Percentiles rank a stretch among this genome's conserved stretches.
phyloP scores from a whole-genome alignment of 805 yeast species.

The Schizosaccharomyces lindneri region DNA sequence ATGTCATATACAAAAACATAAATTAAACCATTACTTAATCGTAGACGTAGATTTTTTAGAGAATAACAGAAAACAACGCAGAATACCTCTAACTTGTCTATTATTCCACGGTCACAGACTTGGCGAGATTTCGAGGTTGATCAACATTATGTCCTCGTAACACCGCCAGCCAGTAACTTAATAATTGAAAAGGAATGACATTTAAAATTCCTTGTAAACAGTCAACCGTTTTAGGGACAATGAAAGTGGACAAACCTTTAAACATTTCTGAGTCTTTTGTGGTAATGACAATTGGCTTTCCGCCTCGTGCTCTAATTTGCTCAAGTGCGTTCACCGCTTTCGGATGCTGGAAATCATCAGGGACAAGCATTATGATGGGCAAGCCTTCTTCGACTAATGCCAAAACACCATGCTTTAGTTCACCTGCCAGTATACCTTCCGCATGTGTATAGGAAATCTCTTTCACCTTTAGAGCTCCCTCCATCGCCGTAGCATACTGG shows the following conservation, averaged over 20 bases:
- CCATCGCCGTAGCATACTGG: slow-evolving; percentile 90
- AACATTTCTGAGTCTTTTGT: slow-evolving; percentile 44
- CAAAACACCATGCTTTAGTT: slow-evolving; percentile 90
- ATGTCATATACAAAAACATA: too few relatives aligned
- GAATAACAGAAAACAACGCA: too few relatives aligned
- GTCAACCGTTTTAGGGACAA: slow-evolving; percentile 88
- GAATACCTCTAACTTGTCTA: background rate
- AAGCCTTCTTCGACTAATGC: slow-evolving; percentile 84
- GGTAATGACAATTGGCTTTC: slow-evolving; percentile 82
- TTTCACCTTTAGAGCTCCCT: slow-evolving; percentile 93
- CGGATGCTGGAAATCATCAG: slow-evolving; percentile 87
- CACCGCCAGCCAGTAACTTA: slow-evolving; percentile 91
- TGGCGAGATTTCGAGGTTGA: slow-evolving; percentile 95
- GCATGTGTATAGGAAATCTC: slow-evolving; percentile 97
- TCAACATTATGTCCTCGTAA: slow-evolving; percentile 90
- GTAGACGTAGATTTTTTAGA: too few relatives aligned
- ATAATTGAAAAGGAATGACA: slow-evolving; percentile 81
- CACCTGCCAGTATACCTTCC: slow-evolving; percentile 98
- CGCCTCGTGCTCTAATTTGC: slow-evolving; percentile 92
- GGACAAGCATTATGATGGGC: slow-evolving; percentile 89
- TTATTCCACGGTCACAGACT: slow-evolving; percentile 46
- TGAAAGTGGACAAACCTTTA: slow-evolving; percentile 27
- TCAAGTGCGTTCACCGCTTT: slow-evolving; percentile 86
- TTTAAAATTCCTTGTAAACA: slow-evolving; percentile 91
- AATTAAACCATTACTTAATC: too few relatives aligned